phyloP scores from a whole-genome alignment of 129 eudicot genomes.

The Escallonia rubra region DNA sequence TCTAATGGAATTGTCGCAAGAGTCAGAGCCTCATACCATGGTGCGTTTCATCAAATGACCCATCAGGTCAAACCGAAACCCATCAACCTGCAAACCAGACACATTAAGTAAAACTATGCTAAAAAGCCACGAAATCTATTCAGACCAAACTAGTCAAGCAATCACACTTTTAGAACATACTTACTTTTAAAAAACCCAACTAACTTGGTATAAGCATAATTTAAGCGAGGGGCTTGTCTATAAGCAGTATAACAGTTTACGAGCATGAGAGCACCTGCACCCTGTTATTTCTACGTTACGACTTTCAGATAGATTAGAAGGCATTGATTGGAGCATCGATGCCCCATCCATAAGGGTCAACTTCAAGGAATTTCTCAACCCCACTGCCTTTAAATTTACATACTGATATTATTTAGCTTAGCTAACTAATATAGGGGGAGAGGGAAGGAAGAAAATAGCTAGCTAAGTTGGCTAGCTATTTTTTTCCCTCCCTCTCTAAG shows the following conservation, averaged over 20 bases:
- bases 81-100: slow-evolving; percentile 77
- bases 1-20: background rate
- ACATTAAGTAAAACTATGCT: background rate
- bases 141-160: too few relatives aligned
- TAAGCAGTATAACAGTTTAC: background rate
- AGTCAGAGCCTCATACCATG: slow-evolving; percentile 50
- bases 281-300: background rate
- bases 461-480: too few relatives aligned
- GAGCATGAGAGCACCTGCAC: background rate
- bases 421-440: background rate
- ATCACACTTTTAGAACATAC: too few relatives aligned
- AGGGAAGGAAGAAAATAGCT: too few relatives aligned
- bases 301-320: background rate
- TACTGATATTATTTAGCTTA: background rate
- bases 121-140: too few relatives aligned
- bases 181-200: too few relatives aligned
- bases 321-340: background rate
- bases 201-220: background rate
- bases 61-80: slow-evolving; percentile 99
- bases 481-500: too few relatives aligned
- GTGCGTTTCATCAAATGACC: slow-evolving; percentile 96
- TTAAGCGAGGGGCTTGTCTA: background rate
- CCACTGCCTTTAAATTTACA: background rate
- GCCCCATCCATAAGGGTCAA: background rate
- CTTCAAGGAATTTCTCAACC: too few relatives aligned